Conservation (phyloP, 257 asterid species). For the Rauvolfia tetraphylla region DNA sequence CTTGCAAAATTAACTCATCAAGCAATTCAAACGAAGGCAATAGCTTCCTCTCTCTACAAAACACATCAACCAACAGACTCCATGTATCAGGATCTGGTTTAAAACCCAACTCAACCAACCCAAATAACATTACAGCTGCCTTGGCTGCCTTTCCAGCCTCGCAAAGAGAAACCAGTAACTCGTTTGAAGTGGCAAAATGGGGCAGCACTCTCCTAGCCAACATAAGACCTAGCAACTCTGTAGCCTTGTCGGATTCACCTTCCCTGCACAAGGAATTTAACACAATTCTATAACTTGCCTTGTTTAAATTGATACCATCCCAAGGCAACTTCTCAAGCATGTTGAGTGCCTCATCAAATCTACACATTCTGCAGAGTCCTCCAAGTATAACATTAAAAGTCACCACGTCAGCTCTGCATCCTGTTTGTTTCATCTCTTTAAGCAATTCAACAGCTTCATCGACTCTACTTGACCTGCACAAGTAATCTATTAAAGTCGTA, state of each 20-base stretch:
- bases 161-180: slow-evolving; percentile 65
- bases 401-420: slow-evolving; percentile 66
- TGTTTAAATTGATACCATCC: slow-evolving; percentile 66
- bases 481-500: slow-evolving; percentile 57
- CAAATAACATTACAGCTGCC: slow-evolving; percentile 49
- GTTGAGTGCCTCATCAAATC: slow-evolving; percentile 64
- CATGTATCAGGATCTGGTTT: slow-evolving; percentile 72
- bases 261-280: slow-evolving; percentile 66
- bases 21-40: slow-evolving; percentile 69
- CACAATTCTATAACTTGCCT: slow-evolving; percentile 84
- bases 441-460: slow-evolving; percentile 75
- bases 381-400: slow-evolving; percentile 73
- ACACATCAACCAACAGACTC: slow-evolving; percentile 54
- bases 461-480: slow-evolving; percentile 57
- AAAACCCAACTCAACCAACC: slow-evolving; percentile 56
- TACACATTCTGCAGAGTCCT: slow-evolving; percentile 62
- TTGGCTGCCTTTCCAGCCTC: slow-evolving; percentile 61
- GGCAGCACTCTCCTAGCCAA: slow-evolving; percentile 74
- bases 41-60: slow-evolving; percentile 72
- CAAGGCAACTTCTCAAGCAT: slow-evolving; percentile 73
- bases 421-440: slow-evolving; percentile 62
- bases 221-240: slow-evolving; percentile 59
- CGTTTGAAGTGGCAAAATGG: slow-evolving; percentile 80
- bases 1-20: slow-evolving; percentile 41
- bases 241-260: slow-evolving; percentile 58